These are phyloP conservation scores for Lodderomyces orthopsilosis DNA, from an alignment of 1,139 yeast species.

Conservation along the genomic window DNA sequence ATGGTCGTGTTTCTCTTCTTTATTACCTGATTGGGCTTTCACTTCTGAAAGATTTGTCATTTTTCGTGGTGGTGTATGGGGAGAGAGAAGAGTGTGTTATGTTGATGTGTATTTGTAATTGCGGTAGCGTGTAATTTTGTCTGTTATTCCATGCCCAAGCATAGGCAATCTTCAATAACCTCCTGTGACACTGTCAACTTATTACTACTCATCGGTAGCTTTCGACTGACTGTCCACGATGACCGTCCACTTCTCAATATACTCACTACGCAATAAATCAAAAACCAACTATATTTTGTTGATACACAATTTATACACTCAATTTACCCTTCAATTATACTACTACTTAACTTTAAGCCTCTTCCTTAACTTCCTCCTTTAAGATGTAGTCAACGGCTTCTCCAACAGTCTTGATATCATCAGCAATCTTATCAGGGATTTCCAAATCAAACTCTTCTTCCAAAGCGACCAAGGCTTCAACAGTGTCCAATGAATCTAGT, in stretches of 20 bases:
- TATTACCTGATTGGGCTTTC: not conserved
- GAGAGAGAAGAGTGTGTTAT: not conserved
- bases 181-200: too few species aligned
- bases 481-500: constrained; percentile 69
- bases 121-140: not conserved
- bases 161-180: too few species aligned
- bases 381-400: constrained; percentile 62
- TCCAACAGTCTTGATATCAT: constrained; percentile 66
- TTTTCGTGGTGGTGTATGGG: not conserved
- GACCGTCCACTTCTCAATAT: too few species aligned
- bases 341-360: constrained; percentile 10
- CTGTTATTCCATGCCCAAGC: too few species aligned
- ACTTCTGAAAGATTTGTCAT: not conserved
- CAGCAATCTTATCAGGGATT: constrained; percentile 67
- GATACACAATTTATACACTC: not conserved
- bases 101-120: not conserved
- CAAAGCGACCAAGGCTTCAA: constrained; percentile 68
- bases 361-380: constrained; percentile 48
- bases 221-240: too few species aligned
- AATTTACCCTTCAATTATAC: not conserved
- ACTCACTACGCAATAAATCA: too few species aligned
- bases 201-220: too few species aligned
- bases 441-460: constrained; percentile 73
- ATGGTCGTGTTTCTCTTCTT: not conserved
- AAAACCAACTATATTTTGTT: not conserved